Evolutionary conservation across 1,284 basidiomycete genomes (phyloP).

Genomic region (Ceratobasidium sp.): DNA sequence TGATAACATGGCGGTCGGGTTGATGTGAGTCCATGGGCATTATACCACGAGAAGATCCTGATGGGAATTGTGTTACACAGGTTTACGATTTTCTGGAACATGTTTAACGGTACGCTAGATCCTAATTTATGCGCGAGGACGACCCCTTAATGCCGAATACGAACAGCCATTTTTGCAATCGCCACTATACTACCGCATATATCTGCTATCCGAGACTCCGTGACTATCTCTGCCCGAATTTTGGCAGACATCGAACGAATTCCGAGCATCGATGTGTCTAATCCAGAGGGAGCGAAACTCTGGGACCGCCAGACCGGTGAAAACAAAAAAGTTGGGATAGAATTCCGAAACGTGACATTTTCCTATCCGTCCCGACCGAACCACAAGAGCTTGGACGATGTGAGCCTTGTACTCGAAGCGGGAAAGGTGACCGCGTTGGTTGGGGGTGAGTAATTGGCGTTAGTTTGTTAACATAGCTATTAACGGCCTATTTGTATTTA

Average conservation of each 20-base stretch:
- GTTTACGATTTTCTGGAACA: conserved; percentile 47
- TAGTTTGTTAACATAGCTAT: not conserved
- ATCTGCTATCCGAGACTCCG: conserved; percentile 47
- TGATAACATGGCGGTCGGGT: conserved; percentile 24
- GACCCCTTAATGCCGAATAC: not conserved
- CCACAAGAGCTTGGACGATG: conserved; percentile 54
- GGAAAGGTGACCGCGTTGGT: conserved; percentile 58
- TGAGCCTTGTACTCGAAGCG: conserved; percentile 54
- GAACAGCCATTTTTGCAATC: conserved; percentile 47
- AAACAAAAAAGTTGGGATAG: conserved; percentile 51
- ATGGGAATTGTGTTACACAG: conserved; percentile 1
- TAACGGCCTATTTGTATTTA: conserved; percentile 4
- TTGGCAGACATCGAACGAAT: conserved; percentile 53
- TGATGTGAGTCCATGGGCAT: conserved; percentile 9
- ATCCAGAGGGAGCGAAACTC: conserved; percentile 49
- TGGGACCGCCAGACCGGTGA: conserved; percentile 40
- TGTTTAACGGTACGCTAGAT: conserved; percentile 28
- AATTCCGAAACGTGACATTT: conserved; percentile 57
- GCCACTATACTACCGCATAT: conserved; percentile 54
- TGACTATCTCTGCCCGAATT: conserved; percentile 48
- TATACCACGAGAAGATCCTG: not conserved
- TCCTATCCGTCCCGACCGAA: conserved; percentile 58
- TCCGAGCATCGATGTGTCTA: conserved; percentile 54
- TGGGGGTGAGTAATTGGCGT: conserved; percentile 50
- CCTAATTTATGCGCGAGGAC: not conserved